Evolutionary conservation across 257 asterid species (phyloP).

Genomic region (Scutellaria galericulata): DNA sequence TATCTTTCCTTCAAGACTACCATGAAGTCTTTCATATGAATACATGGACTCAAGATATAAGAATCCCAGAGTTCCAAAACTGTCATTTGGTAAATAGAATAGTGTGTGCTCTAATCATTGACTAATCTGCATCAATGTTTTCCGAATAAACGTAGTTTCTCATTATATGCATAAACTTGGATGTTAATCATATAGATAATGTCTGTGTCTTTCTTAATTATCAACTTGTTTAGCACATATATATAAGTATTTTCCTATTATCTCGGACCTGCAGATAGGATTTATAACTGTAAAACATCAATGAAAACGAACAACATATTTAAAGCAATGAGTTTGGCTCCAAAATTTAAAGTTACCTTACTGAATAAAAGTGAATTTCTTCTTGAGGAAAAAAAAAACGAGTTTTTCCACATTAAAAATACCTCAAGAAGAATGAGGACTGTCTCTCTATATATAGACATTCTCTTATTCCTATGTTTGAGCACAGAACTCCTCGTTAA

Average conservation of each 20-base stretch:
- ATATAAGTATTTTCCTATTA: background rate
- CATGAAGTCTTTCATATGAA: background rate
- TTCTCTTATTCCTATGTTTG: background rate
- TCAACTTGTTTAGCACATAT: constrained; percentile 5
- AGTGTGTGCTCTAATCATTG: background rate
- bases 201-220: constrained; percentile 3
- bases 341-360: background rate
- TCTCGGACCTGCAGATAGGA: background rate
- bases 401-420: background rate
- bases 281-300: constrained; percentile 2
- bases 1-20: background rate
- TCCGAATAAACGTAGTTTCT: too few relatives aligned
- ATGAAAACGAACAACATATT: background rate
- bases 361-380: too few relatives aligned
- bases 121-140: background rate
- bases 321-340: background rate
- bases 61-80: constrained; percentile 11
- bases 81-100: background rate
- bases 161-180: background rate
- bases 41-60: background rate
- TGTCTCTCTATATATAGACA: background rate
- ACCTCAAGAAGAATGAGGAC: background rate
- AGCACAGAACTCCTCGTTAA: background rate
- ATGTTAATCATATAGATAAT: background rate
- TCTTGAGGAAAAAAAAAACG: background rate